phyloP scores from a whole-genome alignment of 345 rosid genomes.

The Balakata baccata region DNA sequence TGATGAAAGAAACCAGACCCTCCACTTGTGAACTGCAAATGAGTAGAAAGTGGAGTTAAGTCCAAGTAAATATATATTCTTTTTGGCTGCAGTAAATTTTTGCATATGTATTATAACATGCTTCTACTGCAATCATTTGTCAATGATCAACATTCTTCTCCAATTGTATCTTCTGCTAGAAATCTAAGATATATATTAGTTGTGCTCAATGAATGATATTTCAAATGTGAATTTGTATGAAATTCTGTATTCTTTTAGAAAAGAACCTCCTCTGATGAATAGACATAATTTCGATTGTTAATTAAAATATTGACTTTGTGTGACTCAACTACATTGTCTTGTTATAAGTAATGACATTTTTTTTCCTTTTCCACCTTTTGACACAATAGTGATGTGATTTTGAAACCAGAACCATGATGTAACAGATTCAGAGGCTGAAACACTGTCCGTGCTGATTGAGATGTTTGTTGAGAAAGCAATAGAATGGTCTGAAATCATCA shows the following conservation, averaged over 20 bases:
- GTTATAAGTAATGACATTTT: neutral
- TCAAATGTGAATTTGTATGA: neutral
- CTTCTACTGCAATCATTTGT: neutral
- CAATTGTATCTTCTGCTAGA: neutral
- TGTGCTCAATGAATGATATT: conserved; percentile 5
- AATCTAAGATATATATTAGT: neutral
- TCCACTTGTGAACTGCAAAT: neutral
- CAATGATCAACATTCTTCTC: neutral
- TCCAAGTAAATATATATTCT: neutral
- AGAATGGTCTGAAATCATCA: conserved; percentile 75
- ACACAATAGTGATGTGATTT: conserved; percentile 14
- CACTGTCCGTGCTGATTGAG: conserved; percentile 67
- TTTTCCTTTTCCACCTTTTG: conserved; percentile 4
- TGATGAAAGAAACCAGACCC: neutral
- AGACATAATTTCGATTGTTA: no score
- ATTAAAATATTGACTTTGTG: neutral
- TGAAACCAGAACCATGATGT: conserved; percentile 66
- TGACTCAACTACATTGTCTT: neutral
- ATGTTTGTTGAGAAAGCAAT: conserved; percentile 72
- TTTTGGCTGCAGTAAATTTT: neutral
- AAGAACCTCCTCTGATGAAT: no score
- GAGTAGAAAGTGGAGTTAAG: neutral
- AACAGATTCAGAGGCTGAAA: conserved; percentile 70
- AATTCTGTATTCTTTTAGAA: no score
- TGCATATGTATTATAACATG: neutral